These are phyloP conservation scores for Mortierella sp. DNA, from an alignment of 371 early-diverging fungal species.

Conservation along the genomic window DNA sequence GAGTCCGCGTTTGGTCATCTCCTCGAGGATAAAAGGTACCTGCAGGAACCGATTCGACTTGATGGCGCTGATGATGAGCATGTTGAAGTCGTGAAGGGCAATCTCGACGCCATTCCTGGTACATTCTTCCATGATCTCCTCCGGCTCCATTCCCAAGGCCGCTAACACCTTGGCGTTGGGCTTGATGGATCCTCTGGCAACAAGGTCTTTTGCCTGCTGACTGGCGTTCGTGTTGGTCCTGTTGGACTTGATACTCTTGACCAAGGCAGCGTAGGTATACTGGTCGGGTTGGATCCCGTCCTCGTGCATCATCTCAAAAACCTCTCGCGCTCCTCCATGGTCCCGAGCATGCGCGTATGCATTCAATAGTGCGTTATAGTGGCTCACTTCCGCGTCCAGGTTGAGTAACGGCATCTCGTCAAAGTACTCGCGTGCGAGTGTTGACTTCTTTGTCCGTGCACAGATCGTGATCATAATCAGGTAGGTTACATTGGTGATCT, in stretches of 20 bases:
- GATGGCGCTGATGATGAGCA: constrained; percentile 19
- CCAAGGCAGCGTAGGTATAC: constrained; percentile 32
- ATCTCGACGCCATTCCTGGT: constrained; percentile 6
- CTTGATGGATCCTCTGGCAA: neutral
- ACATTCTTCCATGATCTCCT: constrained; percentile 21
- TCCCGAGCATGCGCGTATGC: constrained; percentile 26
- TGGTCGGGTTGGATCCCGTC: constrained; percentile 21
- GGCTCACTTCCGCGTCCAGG: constrained; percentile 12
- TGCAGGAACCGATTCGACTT: constrained; percentile 20
- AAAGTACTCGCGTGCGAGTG: constrained; percentile 32
- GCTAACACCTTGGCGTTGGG: constrained; percentile 29
- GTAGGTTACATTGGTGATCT: constrained; percentile 29
- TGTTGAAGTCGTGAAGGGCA: constrained; percentile 17
- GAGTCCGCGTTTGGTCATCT: constrained; percentile 16
- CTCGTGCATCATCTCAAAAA: constrained; percentile 28
- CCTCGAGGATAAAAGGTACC: constrained; percentile 14
- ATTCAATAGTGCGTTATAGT: constrained; percentile 41
- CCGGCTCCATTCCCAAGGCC: constrained; percentile 9
- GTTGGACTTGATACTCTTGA: neutral
- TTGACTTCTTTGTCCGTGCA: constrained; percentile 11
- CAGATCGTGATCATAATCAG: constrained; percentile 33
- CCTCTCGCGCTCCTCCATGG: constrained; percentile 14
- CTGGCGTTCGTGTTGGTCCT: neutral
- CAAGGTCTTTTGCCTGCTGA: no score
- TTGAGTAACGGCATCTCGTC: constrained; percentile 42